Evolutionary conservation across 257 asterid species (phyloP), one percentile per base, ranked within the genome.

Genomic region (Petunia secreta): DNA sequence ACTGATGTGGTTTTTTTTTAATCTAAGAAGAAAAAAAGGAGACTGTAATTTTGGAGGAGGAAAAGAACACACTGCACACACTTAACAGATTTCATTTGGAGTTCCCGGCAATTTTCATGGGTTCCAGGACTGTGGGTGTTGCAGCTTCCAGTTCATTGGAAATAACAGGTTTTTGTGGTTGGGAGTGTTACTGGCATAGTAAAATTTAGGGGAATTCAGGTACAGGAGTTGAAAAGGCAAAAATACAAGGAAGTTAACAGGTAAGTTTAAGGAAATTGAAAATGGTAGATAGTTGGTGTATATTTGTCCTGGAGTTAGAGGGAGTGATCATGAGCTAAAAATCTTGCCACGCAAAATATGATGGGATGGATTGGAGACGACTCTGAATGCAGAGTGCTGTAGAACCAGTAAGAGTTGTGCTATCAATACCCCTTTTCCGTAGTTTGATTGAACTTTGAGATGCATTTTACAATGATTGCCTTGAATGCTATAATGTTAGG

Each of bases 241-340:
- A 43, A 68, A 16, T n/a, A 34, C 7, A 41, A 57, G 8, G 16
- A 16, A 11, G 40, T 68, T 16, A 4, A 53, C 58, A 43, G 75
- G 58, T 46, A 37, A 68, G 75, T 9, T 68, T 68, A 44, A 68
- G 57, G 55, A 68, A 43, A 57, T 16, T 68, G 57, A 68, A 68
- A 68, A 44, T 6, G 8, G 34, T 36, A 44, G n/a, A 68, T 39
- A 43, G n/a, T 68, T 68, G 40, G 75, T 16, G 14, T 41, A 66
- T 41, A 68, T 2, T 8, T 25, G 58, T 16, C 58, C 25, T 25
- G 39, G 16, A 44, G 58, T 16, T 14, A 44, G 16, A 5, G 46
- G 2, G 41, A 44, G 58, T 68, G 11, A 11, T 5, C 36, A 1
- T 34, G 5, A 50, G 34, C 44, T 25, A 48, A 71, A 50, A 69